Percentiles rank a stretch among this genome's conserved stretches.
These are phyloP conservation scores for Verticillium tricorpus DNA, from an alignment of 2,329 filamentous ascomycete genomes.

Conservation along the genomic window DNA sequence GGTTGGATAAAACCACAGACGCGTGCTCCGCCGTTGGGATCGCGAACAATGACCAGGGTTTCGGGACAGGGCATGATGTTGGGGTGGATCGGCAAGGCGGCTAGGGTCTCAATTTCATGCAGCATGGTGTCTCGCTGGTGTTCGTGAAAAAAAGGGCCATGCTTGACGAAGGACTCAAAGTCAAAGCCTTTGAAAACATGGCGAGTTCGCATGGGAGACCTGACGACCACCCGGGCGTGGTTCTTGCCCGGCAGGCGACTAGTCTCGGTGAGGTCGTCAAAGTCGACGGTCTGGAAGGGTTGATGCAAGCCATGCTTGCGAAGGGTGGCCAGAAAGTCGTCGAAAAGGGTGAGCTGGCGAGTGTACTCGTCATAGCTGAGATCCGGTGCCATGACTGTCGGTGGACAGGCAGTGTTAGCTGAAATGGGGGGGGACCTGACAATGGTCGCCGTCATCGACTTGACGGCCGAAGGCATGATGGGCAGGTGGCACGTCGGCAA, in stretches of 20 bases:
- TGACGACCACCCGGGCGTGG: slow-evolving; percentile 7
- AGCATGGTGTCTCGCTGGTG: slow-evolving; percentile 12
- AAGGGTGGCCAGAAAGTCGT: neutral
- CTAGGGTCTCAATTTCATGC: slow-evolving; percentile 11
- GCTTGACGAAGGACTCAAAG: slow-evolving; percentile 6
- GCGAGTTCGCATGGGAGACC: neutral
- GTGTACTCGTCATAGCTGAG: slow-evolving; percentile 5
- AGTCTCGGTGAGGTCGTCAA: slow-evolving; percentile 6
- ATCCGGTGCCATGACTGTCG: neutral
- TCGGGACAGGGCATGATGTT: slow-evolving; percentile 14
- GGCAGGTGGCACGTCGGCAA: neutral
- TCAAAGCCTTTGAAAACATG: slow-evolving; percentile 15
- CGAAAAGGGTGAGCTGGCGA: slow-evolving; percentile 6
- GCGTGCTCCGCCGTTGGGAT: neutral
- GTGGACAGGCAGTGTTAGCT: neutral
- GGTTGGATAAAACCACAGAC: slow-evolving; percentile 15
- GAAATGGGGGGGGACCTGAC: neutral
- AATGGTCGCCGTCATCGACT: neutral
- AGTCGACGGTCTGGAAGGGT: slow-evolving; percentile 5
- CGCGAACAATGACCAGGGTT: slow-evolving; percentile 8
- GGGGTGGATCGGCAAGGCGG: slow-evolving; percentile 11
- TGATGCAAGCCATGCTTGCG: neutral
- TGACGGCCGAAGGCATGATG: neutral
- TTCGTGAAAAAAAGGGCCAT: slow-evolving; percentile 2
- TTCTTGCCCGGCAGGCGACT: slow-evolving; percentile 11